Evolutionary conservation across 768 basidiomycete species (phyloP), one percentile per base, ranked within the genome.

Genomic region (Agaricus subrufescens): DNA sequence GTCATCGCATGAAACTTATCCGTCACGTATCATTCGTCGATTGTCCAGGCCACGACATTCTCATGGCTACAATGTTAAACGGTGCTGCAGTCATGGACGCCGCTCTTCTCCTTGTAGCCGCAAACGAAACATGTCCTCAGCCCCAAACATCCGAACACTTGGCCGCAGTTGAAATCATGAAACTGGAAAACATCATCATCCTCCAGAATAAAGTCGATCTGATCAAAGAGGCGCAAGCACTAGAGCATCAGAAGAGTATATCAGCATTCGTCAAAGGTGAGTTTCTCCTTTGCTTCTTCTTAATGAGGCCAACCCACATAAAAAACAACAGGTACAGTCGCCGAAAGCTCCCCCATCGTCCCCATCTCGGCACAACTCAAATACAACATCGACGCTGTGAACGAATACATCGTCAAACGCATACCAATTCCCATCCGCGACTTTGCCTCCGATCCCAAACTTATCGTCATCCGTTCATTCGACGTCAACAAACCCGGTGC

Each of bases 41-140:
- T 72, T 94, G 89, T 64, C 93, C 91, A 1, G 92, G 95, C 59
- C 95, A 96, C 83, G 94, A 98, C 72, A 98, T 99, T 86, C 86
- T 99, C 71, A 99, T 99, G 97, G 97, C 97, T 50, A 99, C 96
- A 61, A 99, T 99, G 97, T 79, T 99, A 63, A 98, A 98, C 81
- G 97, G 96, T 71, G 97, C 97, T 42, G 97, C 97, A 9, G 96
- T 98, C 78, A 99, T 98, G 97, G 95, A 98, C 73, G 97, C 95
- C 52, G 97, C 97, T 4, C 77, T 98, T 0, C 81, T 99, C 1
- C 86, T 99, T 52, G 85, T 99, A 57, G 97, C 97, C 23, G 97
- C 91, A 29, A 99, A 99, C 74, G 97, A 99, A 79, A 92, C 94
- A 2, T 98, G 97, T 71, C 97, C 96, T 1, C 97, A 99, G 67